Evolutionary conservation across 768 basidiomycete genomes (phyloP), one percentile per base, ranked within the genome.

Genomic region (Leccinellum albellum): DNA sequence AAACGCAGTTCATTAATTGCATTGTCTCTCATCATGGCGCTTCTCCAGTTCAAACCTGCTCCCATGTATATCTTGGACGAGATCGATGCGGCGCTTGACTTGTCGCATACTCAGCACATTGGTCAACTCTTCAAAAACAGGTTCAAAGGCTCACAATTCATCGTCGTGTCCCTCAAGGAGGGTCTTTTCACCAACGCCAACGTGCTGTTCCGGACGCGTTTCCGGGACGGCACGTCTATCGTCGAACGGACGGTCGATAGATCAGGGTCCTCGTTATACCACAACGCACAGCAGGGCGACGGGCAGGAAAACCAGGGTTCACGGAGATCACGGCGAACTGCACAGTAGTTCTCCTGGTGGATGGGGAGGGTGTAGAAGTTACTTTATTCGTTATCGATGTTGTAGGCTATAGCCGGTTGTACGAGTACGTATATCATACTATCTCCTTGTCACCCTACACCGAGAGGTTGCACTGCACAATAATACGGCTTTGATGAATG

Each of bases 61-160:
- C 96, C 94, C 3, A 94, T 98, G 93, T 98, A 98, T 73, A 99
- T 99, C 69, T 83, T 99, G 9, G 97, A 99, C 74, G 97, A 99
- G 74, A 96, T 99, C 61, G 97, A 98, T 72, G 95, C 97, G 0
- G 96, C 96, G 8, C 82, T 98, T 26, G 97, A 99, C 74, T 77
- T 98, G 13, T 95, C 93, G 28, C 94, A 96, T 64, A 96, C 93
- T 2, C 94, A 98, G 66, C 93, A 99, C 72, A 98, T 99, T 58
- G 97, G 96, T 29, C 92, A 94, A 62, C 83, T 98, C n/a, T 98
- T 99, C 84, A 83, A 89, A 42, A 96, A 89, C 49, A 85, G 97
- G 17, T 99, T 99, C 82, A 95, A 94, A 75, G 96, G 96, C 42
- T 90, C 89, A 15, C 97, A 99, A 70, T 99, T 98, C 75, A 97